Base-by-base conservation (phyloP, 768 basidiomycete genomes). In the Podaxis sp. region DNA sequence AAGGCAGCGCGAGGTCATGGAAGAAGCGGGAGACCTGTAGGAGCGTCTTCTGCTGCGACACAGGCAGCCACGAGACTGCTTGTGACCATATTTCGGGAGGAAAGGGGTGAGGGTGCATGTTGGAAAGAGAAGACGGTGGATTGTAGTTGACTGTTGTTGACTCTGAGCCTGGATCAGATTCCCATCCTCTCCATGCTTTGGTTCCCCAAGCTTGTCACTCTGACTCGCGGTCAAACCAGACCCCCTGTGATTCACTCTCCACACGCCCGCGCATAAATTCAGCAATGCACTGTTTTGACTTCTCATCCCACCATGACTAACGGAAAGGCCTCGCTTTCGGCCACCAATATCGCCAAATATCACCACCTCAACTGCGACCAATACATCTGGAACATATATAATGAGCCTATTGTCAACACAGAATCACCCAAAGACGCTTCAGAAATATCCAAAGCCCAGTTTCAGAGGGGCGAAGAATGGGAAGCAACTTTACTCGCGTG, bases 341-440 rank as follows among this genome's bases (percentile, higher is more conserved):
- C 80, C 7, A 82, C 81, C 4, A 77, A 79, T 60, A 73, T 82
- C 36, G 80, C 79, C 38, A 70, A 67, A 9, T 70, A 80, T 59
- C 77, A 82, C 64, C 79, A 82, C 61, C 69, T 77, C 57, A 74
- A 72, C 61, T 82, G 82, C 62, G 78, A 81, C 58, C 70, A 80
- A 7, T 81, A 75, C 63, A 71, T 82, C 40, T 76, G 81, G 67
- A 77, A 79, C 51, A 69, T 72, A 37, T 79, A 79, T 64, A 9
- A 61, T 51, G 50, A 67, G 61, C 57, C 71, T 67, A 23, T 25
- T 11, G 9, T 25, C 21, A 35, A n/a, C 16, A n/a, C 10, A 13
- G 52, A 61, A 18, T 38, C 59, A 10, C 51, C 59, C 37, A 27
- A 61, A 25, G 44, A 27, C 13, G 13, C 35, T 13, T 70, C 72